A percentile compares a stretch with the other conserved stretches of the same genome.
These are phyloP conservation scores for Cinnamomum micranthum DNA, from an alignment of 164 flowering plant species.

Conservation along the genomic window DNA sequence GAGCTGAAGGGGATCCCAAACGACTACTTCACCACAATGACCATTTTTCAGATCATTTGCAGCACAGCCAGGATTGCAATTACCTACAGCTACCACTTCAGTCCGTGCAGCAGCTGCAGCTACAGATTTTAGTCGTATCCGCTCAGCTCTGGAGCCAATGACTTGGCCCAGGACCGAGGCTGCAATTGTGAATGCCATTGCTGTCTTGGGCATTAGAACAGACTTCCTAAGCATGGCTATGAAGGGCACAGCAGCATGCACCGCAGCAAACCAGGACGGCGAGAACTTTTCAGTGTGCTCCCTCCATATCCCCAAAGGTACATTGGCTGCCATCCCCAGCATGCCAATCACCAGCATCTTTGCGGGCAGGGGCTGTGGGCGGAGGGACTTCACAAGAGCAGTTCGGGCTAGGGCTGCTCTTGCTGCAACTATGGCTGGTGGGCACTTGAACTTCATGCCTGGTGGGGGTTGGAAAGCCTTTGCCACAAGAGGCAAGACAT, in stretches of 20 bases:
- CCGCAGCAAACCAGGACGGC: conserved; percentile 80
- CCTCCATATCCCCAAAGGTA: conserved; percentile 88
- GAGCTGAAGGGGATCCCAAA: conserved; percentile 42
- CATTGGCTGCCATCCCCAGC: conserved; percentile 93
- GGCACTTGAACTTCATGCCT: conserved; percentile 74
- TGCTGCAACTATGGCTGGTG: conserved; percentile 87
- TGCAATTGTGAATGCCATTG: conserved; percentile 95
- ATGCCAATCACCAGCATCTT: conserved; percentile 81
- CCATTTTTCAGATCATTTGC: conserved; percentile 26
- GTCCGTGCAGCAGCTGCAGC: conserved; percentile 14
- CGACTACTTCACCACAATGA: conserved; percentile 28
- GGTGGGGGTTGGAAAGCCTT: conserved; percentile 77
- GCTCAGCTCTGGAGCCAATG: conserved; percentile 92
- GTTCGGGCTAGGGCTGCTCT: conserved; percentile 86
- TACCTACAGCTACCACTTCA: conserved; percentile 3
- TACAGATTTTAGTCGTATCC: conserved; percentile 55
- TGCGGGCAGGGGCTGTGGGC: conserved; percentile 85
- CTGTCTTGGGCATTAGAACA: conserved; percentile 91
- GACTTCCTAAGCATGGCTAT: conserved; percentile 87
- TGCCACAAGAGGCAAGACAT: conserved; percentile 80
- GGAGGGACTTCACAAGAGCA: conserved; percentile 74
- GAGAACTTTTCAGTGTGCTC: conserved; percentile 91
- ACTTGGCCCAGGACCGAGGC: conserved; percentile 93
- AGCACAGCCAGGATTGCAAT: conserved; percentile 3
- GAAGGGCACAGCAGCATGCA: conserved; percentile 94